Evolutionary conservation across 1,139 yeast species (phyloP), one percentile per base, ranked within the genome.

Genomic region (Candida dubliniensis): DNA sequence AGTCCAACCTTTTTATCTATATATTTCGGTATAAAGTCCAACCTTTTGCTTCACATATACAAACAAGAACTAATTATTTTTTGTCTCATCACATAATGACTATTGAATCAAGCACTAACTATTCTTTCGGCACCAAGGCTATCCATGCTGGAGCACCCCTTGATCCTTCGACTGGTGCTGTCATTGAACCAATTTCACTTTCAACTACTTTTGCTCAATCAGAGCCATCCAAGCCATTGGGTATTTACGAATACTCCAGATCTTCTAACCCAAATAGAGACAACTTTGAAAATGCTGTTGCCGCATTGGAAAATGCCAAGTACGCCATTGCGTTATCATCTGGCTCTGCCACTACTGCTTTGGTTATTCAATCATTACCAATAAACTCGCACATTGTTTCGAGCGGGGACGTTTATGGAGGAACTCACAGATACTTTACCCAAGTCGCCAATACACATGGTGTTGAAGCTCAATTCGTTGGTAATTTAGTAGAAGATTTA

Each of bases 391-490:
- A 87, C 59, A 85, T 86, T 42, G 75, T 88, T 44, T 82, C 93
- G 43, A 83, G 88, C 58, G 93, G 89, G 56, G 96, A 89, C 59
- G 95, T 89, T 40, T 89, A 89, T 67, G 96, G 96, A 52, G 96
- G 96, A 59, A 88, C 96, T 49, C 95, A 88, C 72, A 78, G 96
- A 66, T 88, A 87, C 70, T 87, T 88, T 76, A 85, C 96, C 62
- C 79, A 85, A 66, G 96, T 88, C 42, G 96, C 93, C 49, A 74
- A 74, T 61, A 79, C 88, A 44, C 95, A 87, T 61, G 93, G 93
- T 45, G 87, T 87, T 43, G 76, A 73, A 46, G 80, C 86, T 40
- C 69, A 82, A 27, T 87, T 88, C 67, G 83, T 89, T 45, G 80
- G 77, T 54, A 76, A 84, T 63, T 73, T 87, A 59, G 79, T 73